These are phyloP conservation scores for Myxozyma geophila DNA, from an alignment of 805 yeast genomes.

Conservation along the genomic window DNA sequence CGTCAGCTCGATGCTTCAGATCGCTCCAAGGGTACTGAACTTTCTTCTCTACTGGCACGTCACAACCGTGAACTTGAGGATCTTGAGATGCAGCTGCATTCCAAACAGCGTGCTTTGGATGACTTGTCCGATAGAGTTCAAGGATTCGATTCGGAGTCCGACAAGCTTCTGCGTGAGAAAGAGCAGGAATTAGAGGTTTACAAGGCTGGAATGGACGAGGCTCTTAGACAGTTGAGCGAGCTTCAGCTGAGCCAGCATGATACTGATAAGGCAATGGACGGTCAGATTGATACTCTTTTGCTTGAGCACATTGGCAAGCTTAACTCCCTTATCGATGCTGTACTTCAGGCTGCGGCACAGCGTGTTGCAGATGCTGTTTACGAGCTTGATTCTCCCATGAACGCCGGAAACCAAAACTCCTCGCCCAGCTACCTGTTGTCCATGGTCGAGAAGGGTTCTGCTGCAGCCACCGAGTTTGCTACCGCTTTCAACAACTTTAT, in stretches of 20 bases:
- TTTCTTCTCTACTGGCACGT: slow-evolving; percentile 61
- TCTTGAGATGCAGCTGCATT: slow-evolving; percentile 49
- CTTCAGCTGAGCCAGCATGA: slow-evolving; percentile 50
- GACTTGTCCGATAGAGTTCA: slow-evolving; percentile 39
- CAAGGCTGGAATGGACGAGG: slow-evolving; percentile 70
- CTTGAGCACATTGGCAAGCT: slow-evolving; percentile 56
- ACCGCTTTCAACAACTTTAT: slow-evolving; percentile 72
- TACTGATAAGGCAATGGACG: slow-evolving; percentile 59
- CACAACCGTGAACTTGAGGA: slow-evolving; percentile 67
- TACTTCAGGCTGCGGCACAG: slow-evolving; percentile 68
- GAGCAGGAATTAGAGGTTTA: slow-evolving; percentile 79
- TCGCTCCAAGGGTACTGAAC: slow-evolving; percentile 64
- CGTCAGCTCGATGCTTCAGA: slow-evolving; percentile 63
- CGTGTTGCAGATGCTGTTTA: slow-evolving; percentile 72
- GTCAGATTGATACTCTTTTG: slow-evolving; percentile 61
- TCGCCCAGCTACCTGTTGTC: slow-evolving; percentile 72
- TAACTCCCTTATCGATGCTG: slow-evolving; percentile 66
- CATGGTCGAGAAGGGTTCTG: slow-evolving; percentile 69
- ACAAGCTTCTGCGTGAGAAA: slow-evolving; percentile 62
- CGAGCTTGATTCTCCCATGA: slow-evolving; percentile 77
- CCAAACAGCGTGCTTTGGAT: slow-evolving; percentile 44
- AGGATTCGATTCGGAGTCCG: slow-evolving; percentile 42
- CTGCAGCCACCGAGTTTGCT: slow-evolving; percentile 78
- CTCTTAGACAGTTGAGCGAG: slow-evolving; percentile 62
- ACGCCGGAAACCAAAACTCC: slow-evolving; percentile 78